Conservation (phyloP, 768 basidiomycete species). For the Lactarius evosmus region DNA sequence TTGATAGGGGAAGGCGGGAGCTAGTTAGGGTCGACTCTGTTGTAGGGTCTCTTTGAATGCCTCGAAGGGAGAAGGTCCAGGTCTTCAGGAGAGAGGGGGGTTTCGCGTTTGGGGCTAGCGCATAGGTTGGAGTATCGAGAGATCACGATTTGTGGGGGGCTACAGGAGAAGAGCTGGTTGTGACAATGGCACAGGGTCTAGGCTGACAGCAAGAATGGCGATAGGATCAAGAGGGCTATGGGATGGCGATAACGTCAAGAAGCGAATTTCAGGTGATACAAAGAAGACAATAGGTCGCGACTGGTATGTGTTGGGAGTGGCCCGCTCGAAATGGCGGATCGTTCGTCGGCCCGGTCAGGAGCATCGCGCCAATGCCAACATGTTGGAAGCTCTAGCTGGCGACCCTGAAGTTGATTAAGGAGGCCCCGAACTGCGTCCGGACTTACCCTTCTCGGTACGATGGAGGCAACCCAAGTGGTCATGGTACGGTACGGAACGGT, state of each 20-base stretch:
- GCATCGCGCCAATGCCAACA: background rate
- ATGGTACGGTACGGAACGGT: too few relatives aligned
- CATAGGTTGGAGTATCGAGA: background rate
- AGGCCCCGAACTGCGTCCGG: background rate
- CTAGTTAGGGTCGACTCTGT: background rate
- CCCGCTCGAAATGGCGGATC: too few relatives aligned
- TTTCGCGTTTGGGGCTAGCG: background rate
- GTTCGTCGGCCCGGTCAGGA: too few relatives aligned
- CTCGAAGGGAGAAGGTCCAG: background rate
- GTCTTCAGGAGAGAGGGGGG: background rate
- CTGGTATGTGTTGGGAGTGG: background rate
- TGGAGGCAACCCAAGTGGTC: too few relatives aligned
- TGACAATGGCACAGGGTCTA: too few relatives aligned
- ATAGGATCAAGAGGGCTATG: background rate
- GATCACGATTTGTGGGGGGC: too few relatives aligned
- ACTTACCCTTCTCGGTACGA: background rate
- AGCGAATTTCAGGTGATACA: background rate
- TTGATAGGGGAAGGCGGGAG: background rate
- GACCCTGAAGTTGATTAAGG: background rate
- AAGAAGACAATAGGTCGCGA: background rate
- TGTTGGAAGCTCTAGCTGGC: background rate
- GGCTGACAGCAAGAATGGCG: background rate
- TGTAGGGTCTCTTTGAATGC: background rate
- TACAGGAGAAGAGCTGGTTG: too few relatives aligned
- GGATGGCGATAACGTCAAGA: background rate